Evolutionary conservation across 1,139 yeast genomes (phyloP).

Genomic region (Yamadazyma trypodendri): DNA sequence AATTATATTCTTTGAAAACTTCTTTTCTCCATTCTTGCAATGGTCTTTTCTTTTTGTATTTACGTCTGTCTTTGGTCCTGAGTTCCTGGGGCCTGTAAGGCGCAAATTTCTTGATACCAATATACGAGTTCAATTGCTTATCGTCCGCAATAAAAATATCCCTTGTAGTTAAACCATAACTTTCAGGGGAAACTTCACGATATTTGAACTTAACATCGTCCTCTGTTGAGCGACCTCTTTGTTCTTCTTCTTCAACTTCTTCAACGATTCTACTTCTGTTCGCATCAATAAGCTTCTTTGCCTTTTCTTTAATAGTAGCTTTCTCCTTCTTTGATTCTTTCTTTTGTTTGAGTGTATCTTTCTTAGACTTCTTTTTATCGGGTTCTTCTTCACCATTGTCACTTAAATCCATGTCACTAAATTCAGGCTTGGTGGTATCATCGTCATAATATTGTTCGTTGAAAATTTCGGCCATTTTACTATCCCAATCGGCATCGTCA

Average conservation of each 20-base stretch:
- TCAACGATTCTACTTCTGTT: conserved; percentile 47
- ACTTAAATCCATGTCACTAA: conserved; percentile 29
- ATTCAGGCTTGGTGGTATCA: conserved; percentile 45
- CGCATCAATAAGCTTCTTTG: conserved; percentile 65
- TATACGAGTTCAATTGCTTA: conserved; percentile 73
- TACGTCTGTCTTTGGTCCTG: conserved; percentile 75
- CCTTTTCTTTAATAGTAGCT: conserved; percentile 59
- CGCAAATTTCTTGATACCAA: conserved; percentile 90
- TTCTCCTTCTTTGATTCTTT: conserved; percentile 63
- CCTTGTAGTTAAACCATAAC: conserved; percentile 80
- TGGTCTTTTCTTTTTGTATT: conserved; percentile 71
- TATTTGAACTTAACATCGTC: conserved; percentile 65
- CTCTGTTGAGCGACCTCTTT: conserved; percentile 46
- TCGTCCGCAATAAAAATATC: conserved; percentile 93
- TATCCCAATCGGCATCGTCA: conserved; percentile 91
- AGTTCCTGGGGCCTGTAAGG: conserved; percentile 82
- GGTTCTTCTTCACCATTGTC: conserved; percentile 28
- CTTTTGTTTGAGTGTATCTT: conserved; percentile 53
- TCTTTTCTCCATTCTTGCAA: conserved; percentile 88
- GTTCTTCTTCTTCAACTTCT: conserved; percentile 64
- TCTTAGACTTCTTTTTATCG: conserved; percentile 42
- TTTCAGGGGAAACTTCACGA: conserved; percentile 93
- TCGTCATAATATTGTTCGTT: conserved; percentile 75
- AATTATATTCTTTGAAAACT: conserved; percentile 64
- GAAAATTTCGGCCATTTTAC: conserved; percentile 79